These are phyloP conservation scores for Plasmodium coatneyi DNA, from an alignment of 169 alveolate species.

Conservation along the genomic window DNA sequence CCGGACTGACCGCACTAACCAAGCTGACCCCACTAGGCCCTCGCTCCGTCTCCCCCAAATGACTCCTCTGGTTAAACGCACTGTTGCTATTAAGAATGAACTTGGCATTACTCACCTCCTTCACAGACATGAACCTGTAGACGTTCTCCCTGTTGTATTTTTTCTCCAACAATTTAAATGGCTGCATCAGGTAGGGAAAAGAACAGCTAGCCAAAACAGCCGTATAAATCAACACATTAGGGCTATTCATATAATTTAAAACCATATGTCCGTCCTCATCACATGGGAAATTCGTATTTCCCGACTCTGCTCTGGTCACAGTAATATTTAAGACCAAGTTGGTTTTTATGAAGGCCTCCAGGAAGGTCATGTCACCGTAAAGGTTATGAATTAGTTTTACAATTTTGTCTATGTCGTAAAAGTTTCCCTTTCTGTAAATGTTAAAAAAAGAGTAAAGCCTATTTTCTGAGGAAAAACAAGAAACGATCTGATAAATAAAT, in stretches of 20 bases:
- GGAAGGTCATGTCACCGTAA: conserved; percentile 81
- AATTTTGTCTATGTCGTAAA: conserved; percentile 79
- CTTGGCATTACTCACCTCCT: conserved; percentile 39
- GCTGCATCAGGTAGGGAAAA: conserved; percentile 80
- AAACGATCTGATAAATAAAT: conserved; percentile 62
- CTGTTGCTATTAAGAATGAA: conserved; percentile 33
- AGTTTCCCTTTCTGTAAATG: conserved; percentile 75
- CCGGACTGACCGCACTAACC: background rate
- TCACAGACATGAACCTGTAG: conserved; percentile 22
- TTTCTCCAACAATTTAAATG: conserved; percentile 77
- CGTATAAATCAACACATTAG: conserved; percentile 84
- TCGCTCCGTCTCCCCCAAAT: background rate
- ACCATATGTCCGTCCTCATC: conserved; percentile 79
- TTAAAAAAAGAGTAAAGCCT: conserved; percentile 78
- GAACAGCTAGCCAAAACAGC: conserved; percentile 87
- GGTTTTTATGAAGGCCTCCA: conserved; percentile 85
- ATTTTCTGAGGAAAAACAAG: conserved; percentile 77
- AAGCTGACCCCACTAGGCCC: background rate
- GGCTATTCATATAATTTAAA: conserved; percentile 84
- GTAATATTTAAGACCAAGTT: conserved; percentile 85
- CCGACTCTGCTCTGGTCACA: conserved; percentile 85
- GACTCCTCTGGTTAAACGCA: background rate
- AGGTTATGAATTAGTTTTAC: conserved; percentile 56
- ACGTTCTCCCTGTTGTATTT: conserved; percentile 69
- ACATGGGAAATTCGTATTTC: conserved; percentile 38